Base-by-base conservation (phyloP, 768 basidiomycete genomes). In the Phylloporus arenicola region DNA sequence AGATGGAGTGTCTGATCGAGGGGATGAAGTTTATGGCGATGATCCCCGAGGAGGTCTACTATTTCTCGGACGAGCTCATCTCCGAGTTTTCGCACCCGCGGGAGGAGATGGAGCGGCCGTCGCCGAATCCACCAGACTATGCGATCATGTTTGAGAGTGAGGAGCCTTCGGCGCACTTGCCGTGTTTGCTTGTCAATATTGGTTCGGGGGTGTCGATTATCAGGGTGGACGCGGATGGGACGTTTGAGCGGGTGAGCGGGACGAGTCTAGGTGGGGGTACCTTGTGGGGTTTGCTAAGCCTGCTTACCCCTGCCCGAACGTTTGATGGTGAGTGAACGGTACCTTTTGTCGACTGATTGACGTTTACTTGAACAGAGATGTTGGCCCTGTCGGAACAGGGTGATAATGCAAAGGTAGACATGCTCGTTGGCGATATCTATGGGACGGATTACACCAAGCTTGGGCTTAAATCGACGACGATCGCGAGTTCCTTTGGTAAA, bases 351-450 rank as follows among this genome's bases (percentile, higher is more conserved):
- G 13, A 46, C 39, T 16, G 39, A 31, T 20, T 35, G 31, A 44
- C 11, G 13, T 47, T 50, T 61, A 24, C 43, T 24, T 41, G 55
- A 35, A 52, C 72, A 99, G 96, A 98, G 69, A 99, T 99, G 95
- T 75, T 99, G 57, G 81, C 83, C 8, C 76, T 99, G 19, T 96
- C 96, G 0, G 96, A 99, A 70, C 68, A 80, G 63, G 96, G 96
- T 34, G 91, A 96, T 70, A 98, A 99, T 64, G 81, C 88, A 38
- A 77, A 78, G 6, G 94, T 98, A 13, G 96, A 99, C 68, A 98
- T 98, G 95, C 84, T 98, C 43, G 94, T 99, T 40, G 95, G 96
- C 31, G 96, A 99, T 71, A 99, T 99, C 59, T 99, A 96, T 67
- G 92, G 96, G n/a, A 87, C 91, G 58, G 96, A 97, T 72, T 97